Conservation (phyloP, 352 stramenopile species). For the Saprolegnia diclina region DNA sequence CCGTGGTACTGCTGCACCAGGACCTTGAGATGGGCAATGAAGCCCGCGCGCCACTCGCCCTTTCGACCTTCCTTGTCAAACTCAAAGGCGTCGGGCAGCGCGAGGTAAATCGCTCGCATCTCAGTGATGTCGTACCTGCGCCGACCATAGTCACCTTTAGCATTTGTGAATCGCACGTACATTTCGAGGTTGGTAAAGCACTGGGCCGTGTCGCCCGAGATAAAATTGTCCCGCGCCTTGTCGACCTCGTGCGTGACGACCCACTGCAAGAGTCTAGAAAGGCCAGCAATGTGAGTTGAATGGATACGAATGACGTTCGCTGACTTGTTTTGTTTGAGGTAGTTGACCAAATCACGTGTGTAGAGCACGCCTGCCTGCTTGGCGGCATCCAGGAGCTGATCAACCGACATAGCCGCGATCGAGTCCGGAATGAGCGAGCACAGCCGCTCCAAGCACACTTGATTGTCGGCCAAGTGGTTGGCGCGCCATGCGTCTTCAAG, state of each 20-base stretch:
- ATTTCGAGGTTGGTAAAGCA: constrained; percentile 60
- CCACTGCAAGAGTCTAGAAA: constrained; percentile 54
- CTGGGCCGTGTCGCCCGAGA: constrained; percentile 50
- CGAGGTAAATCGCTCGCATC: constrained; percentile 42
- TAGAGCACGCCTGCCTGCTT: constrained; percentile 39
- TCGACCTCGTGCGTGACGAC: constrained; percentile 67
- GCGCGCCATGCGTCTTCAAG: constrained; percentile 46
- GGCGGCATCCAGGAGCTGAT: constrained; percentile 45
- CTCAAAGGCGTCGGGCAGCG: constrained; percentile 56
- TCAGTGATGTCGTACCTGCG: constrained; percentile 48
- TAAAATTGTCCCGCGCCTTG: constrained; percentile 60
- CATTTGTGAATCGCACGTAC: constrained; percentile 30
- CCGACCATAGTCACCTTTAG: background rate
- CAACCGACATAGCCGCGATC: constrained; percentile 52
- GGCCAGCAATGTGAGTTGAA: background rate
- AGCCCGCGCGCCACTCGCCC: constrained; percentile 47
- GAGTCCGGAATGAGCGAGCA: constrained; percentile 46
- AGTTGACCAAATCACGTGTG: constrained; percentile 64
- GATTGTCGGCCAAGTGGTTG: constrained; percentile 39
- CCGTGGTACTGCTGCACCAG: constrained; percentile 51
- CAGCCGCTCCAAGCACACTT: constrained; percentile 37
- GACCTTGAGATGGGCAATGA: constrained; percentile 55
- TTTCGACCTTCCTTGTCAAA: constrained; percentile 75
- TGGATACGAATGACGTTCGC: background rate
- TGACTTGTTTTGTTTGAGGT: constrained; percentile 69